Evolutionary conservation across 1,284 basidiomycete species (phyloP), one percentile per base, ranked within the genome.

Genomic region (Thelephora terrestris): DNA sequence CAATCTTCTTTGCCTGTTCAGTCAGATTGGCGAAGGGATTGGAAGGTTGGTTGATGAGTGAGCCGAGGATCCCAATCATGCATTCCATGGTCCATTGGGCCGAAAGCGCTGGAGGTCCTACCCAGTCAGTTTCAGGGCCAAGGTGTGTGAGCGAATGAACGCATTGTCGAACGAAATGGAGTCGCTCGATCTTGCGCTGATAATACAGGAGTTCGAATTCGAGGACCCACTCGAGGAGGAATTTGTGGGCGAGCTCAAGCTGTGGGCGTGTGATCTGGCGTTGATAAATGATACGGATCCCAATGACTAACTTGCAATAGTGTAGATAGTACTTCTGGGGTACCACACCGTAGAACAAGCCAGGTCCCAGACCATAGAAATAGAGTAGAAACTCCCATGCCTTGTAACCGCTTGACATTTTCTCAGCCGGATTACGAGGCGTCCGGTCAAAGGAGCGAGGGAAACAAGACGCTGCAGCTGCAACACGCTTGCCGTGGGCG

Each of bases 341-440:
- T n/a, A n/a, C n/a, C n/a, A n/a, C n/a, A n/a, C n/a, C n/a, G n/a
- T n/a, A n/a, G n/a, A n/a, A n/a, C n/a, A n/a, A n/a, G n/a, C n/a
- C n/a, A n/a, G n/a, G n/a, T n/a, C n/a, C n/a, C 25, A 61, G 44
- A 4, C 53, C 55, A 44, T 48, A 62, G 0, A 62, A n/a, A 18
- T 56, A 60, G 0, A 52, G 45, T 0, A 57, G 46, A 25, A 42
- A 64, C 47, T 65, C 64, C 53, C 55, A 56, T 5, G 58, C 57
- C 48, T 67, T 65, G 54, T 62, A 65, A 0, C 62, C 61, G 42
- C 60, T 62, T 16, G 49, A 53, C 6, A 65, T 59, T 47, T 64
- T 65, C 43, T 64, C 53, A 0, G 61, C 59, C 6, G 58, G 58
- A 47, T 64, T 59, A 3, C 58, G 53, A 6, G 62, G 63, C 2